Evolutionary conservation across 2,329 filamentous ascomycete species (phyloP), one percentile per base, ranked within the genome.

Genomic region (Alternaria atra): DNA sequence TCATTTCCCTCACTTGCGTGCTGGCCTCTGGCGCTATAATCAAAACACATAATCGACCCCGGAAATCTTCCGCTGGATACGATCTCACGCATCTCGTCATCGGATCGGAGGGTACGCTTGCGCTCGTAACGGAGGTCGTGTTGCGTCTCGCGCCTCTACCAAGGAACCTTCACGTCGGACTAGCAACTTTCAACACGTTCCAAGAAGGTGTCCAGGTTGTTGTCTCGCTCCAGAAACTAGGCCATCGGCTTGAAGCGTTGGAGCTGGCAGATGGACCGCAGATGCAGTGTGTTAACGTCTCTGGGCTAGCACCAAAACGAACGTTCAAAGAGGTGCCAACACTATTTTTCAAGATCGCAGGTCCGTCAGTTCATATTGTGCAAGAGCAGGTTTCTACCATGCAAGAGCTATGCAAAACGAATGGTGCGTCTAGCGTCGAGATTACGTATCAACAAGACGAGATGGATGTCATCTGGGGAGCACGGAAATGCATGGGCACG

Each of bases 11-110:
- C 65, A 97, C 93, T 0, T 90, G 94, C 2, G 93, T 97, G 10
- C 84, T 97, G 69, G 93, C 93, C 10, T 93, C 97, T 77, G 93
- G 93, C 42, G 94, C 91, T 2, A 80, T 97, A 37, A 87, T 97
- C 78, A 94, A 92, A 83, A 97, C 94, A 12, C 86, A 91, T 61
- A 91, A 95, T 77, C 87, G 93, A 43, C 93, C 93, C 3, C 87
- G 93, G 64, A 97, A 97, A 84, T 93, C 90, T 71, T 92, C 90
- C 57, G 94, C 94, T 25, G 94, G 94, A 13, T 97, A 97, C 80
- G 93, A 97, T 76, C 85, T 97, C 55, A 97, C 92, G 2, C 90
- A 90, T 70, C 84, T 95, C 39, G 93, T 97, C 77, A 91, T 97
- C 78, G 94, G 94, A 23, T 93, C 90, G 61, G 94, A 97, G 82